Evolutionary conservation across 2,329 filamentous ascomycete species (phyloP).

Genomic region (Penicillium psychrosexuale): DNA sequence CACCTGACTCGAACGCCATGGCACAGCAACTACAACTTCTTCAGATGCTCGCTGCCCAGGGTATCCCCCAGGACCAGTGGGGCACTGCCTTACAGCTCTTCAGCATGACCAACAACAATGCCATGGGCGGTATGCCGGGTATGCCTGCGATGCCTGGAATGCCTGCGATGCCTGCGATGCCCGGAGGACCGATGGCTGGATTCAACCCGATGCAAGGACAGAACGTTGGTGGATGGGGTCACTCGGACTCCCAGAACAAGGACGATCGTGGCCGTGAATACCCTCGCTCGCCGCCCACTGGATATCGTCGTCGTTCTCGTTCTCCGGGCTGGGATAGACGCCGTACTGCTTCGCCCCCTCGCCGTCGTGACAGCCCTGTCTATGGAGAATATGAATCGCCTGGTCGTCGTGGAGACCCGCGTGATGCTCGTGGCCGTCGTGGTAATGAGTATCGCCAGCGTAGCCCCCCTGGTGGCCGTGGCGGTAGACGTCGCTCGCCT

Average conservation of each 20-base stretch:
- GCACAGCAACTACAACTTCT: constrained; percentile 71
- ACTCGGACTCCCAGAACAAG: constrained; percentile 43
- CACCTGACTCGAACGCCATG: constrained; percentile 50
- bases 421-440: constrained; percentile 49
- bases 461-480: constrained; percentile 65
- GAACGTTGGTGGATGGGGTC: constrained; percentile 35
- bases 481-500: constrained; percentile 58
- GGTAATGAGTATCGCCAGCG: constrained; percentile 79
- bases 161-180: constrained; percentile 26
- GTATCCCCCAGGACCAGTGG: constrained; percentile 75
- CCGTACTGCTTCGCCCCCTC: constrained; percentile 60
- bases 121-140: constrained; percentile 25
- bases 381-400: constrained; percentile 71
- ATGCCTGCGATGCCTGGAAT: constrained; percentile 29
- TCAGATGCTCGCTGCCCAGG: constrained; percentile 71
- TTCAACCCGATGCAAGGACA: constrained; percentile 33
- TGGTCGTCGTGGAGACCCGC: constrained; percentile 57
- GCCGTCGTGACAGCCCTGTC: constrained; percentile 64
- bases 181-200: constrained; percentile 25
- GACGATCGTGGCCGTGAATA: constrained; percentile 61
- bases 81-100: constrained; percentile 55
- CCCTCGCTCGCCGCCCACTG: constrained; percentile 60
- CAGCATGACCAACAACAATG: constrained; percentile 32
- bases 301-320: constrained; percentile 68
- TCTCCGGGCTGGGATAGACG: constrained; percentile 75